A percentile compares a stretch with the other conserved stretches of the same genome.
Conservation (phyloP, 1,284 basidiomycete genomes). For the Agroathelia rolfsii region DNA sequence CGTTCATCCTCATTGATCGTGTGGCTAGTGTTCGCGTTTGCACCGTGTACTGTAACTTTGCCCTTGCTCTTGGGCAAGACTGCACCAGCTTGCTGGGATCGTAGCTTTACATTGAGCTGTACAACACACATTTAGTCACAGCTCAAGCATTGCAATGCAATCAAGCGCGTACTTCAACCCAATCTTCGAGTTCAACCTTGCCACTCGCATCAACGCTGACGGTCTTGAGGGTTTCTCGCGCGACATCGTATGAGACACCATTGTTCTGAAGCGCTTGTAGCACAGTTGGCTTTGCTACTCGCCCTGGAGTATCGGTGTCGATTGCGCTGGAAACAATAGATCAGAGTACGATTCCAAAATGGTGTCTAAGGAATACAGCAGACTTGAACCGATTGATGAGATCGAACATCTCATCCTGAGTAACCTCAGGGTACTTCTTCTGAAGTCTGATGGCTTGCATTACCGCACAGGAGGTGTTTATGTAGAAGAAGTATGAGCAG, state of each 20-base stretch:
- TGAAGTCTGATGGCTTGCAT: conserved; percentile 88
- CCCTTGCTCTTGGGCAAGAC: conserved; percentile 71
- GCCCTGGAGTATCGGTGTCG: conserved; percentile 77
- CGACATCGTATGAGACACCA: conserved; percentile 88
- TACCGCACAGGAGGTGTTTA: conserved; percentile 15
- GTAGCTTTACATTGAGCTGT: conserved; percentile 78
- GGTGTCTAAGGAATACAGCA: conserved; percentile 23
- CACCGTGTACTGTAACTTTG: conserved; percentile 91
- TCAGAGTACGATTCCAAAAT: conserved; percentile 7
- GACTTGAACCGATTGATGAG: conserved; percentile 92
- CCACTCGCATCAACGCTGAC: conserved; percentile 93
- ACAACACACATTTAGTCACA: conserved; percentile 10
- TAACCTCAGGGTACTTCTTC: conserved; percentile 89
- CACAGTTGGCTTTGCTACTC: conserved; percentile 75
- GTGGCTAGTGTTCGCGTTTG: conserved; percentile 93
- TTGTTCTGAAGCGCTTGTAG: conserved; percentile 67
- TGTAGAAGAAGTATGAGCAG: conserved; percentile 7
- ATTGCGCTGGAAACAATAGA: conserved; percentile 47
- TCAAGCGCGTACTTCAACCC: conserved; percentile 71
- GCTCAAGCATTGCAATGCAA: conserved; percentile 14
- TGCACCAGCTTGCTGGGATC: conserved; percentile 39
- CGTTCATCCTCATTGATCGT: conserved; percentile 98
- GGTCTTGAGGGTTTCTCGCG: conserved; percentile 86
- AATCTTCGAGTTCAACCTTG: conserved; percentile 95
- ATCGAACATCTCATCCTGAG: conserved; percentile 87